Evolutionary conservation across 2,329 filamentous ascomycete genomes (phyloP), one percentile per base, ranked within the genome.

Genomic region (Fusarium xyrophilum): DNA sequence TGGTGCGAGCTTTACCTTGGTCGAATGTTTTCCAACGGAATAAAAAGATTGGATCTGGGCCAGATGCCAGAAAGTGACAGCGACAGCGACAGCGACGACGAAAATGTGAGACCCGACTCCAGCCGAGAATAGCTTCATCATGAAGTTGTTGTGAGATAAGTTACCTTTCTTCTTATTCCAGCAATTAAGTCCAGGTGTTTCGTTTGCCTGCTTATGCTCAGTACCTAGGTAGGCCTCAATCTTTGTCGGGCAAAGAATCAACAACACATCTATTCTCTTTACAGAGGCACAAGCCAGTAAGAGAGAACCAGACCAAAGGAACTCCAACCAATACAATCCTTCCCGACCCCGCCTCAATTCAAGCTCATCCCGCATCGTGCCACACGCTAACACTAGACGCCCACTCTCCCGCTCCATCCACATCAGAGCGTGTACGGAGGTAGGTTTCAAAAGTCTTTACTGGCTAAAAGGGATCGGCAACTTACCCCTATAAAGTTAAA

Each of bases 291-390:
- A 55, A 54, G 38, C 32, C 60, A 39, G 43, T 47, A 19, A 53
- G 21, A 14, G 11, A 13, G 35, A 39, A 30, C 19, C 23, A 21
- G 19, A 13, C 33, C 7, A 51, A 54, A 40, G 42, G 35, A 1
- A 6, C 25, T 19, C 43, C 23, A 51, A 35, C 66, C 66, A 69
- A 68, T 68, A 51, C 32, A 48, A 56, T 51, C 54, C 66, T 54
- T 56, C 39, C 52, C 50, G 39, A 70, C 67, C 67, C 67, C 67
- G 63, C 67, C 66, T 63, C 58, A 36, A 23, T 60, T 69, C 62
- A 59, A 65, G 64, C 33, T 56, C 65, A 62, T 62, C 64, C 68
- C 60, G 60, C 64, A 70, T 60, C 46, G 52, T 70, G 56, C 62
- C 67, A 67, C 30, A 36, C n/a, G n/a, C 44, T 47, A 47, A 47